Evolutionary conservation across 164 flowering plant genomes (phyloP).

Genomic region (Umbilicus rupestris): DNA sequence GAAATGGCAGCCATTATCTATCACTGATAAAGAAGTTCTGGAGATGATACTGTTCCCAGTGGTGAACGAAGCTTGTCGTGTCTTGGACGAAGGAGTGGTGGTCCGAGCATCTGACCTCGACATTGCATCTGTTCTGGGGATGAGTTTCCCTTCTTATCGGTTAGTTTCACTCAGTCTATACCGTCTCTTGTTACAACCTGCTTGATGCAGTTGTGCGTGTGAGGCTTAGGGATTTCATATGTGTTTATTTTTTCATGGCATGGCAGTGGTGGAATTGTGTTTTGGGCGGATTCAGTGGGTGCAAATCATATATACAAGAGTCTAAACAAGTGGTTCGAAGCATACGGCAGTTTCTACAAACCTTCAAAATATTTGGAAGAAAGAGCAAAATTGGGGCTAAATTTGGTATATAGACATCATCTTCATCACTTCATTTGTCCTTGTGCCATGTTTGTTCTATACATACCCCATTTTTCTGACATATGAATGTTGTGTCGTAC

Average conservation of each 20-base stretch:
- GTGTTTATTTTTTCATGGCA: background rate
- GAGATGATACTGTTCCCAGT: constrained; percentile 95
- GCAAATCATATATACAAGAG: constrained; percentile 43
- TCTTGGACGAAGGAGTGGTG: constrained; percentile 65
- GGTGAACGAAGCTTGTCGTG: constrained; percentile 94
- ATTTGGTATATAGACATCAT: constrained; percentile 51
- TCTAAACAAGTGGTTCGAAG: constrained; percentile 67
- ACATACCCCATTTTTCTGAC: background rate
- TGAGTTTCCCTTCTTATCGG: constrained; percentile 96
- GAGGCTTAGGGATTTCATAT: background rate
- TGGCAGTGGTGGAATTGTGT: constrained; percentile 83
- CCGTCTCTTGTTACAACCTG: background rate
- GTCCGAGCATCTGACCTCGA: constrained; percentile 95
- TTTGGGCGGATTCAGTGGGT: constrained; percentile 86
- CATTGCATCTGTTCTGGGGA: constrained; percentile 83
- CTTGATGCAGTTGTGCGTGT: background rate
- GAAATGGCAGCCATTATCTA: constrained; percentile 53
- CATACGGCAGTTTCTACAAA: constrained; percentile 59
- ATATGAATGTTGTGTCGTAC: constrained; percentile 15
- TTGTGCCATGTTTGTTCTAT: background rate
- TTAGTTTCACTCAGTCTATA: constrained; percentile 23
- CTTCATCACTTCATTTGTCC: background rate
- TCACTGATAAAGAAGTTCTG: constrained; percentile 74
- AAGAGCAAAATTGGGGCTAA: constrained; percentile 64
- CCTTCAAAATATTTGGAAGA: constrained; percentile 91